Evolutionary conservation across 2,329 filamentous ascomycete species (phyloP).

Genomic region (Alternaria postmessia): DNA sequence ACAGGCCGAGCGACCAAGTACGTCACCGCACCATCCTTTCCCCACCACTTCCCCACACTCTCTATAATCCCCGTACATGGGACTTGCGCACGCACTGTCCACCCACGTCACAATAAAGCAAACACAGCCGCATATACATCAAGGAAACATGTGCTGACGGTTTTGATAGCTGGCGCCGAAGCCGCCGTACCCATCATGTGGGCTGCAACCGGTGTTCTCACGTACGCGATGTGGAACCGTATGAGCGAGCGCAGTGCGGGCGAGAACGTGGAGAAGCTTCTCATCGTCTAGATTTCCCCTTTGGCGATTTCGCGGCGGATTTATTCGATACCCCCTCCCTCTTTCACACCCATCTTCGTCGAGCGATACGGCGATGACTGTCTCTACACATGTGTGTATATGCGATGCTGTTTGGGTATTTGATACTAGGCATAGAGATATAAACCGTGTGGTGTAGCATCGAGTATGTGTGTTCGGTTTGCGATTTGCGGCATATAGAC

Average conservation of each 20-base stretch:
- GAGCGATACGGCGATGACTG: background rate
- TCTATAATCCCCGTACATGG: background rate
- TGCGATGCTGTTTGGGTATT: background rate
- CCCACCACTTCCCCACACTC: background rate
- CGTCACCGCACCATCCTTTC: slow-evolving; percentile 4
- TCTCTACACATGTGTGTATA: background rate
- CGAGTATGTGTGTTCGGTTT: background rate
- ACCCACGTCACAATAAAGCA: background rate
- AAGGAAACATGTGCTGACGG: background rate
- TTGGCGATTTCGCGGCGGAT: background rate
- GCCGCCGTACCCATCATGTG: slow-evolving; percentile 44
- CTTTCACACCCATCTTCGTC: background rate
- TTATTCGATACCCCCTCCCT: slow-evolving; percentile 7
- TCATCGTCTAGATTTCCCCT: slow-evolving; percentile 23
- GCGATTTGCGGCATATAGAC: background rate
- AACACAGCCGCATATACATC: background rate
- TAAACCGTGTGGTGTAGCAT: background rate
- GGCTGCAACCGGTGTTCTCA: slow-evolving; percentile 38
- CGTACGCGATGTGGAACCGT: slow-evolving; percentile 41
- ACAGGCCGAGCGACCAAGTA: slow-evolving; percentile 43
- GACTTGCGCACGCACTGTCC: background rate
- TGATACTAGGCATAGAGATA: background rate
- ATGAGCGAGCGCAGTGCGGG: slow-evolving; percentile 35
- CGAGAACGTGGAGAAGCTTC: slow-evolving; percentile 43
- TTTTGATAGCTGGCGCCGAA: slow-evolving; percentile 30